phyloP scores from a whole-genome alignment of 208 protist species.

The Crithidia expoeki region DNA sequence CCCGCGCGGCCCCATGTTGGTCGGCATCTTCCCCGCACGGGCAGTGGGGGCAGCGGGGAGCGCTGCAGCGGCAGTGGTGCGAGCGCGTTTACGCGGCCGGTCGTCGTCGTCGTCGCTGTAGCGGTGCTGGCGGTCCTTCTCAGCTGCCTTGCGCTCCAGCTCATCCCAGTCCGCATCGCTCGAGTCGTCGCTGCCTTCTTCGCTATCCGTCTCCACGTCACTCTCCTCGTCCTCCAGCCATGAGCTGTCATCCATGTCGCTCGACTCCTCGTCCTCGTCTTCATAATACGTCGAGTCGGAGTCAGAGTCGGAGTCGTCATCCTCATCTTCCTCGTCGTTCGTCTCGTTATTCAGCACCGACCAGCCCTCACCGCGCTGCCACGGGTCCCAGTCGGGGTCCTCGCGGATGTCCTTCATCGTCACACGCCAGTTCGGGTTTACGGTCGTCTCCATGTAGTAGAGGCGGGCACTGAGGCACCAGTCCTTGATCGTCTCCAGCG shows the following conservation, averaged over 20 bases:
- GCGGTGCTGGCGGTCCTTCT: conserved; percentile 63
- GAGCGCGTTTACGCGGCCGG: conserved; percentile 44
- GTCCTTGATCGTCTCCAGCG: conserved; percentile 77
- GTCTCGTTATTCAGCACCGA: conserved; percentile 68
- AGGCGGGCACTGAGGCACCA: conserved; percentile 78
- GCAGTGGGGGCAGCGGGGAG: conserved; percentile 17
- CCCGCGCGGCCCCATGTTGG: conserved; percentile 28
- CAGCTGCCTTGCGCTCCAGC: conserved; percentile 80
- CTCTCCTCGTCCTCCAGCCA: conserved; percentile 86
- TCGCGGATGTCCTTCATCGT: conserved; percentile 87
- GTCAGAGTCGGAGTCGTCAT: conserved; percentile 54
- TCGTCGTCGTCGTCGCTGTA: conserved; percentile 72
- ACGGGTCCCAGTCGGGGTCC: conserved; percentile 88
- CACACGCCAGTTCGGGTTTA: conserved; percentile 83
- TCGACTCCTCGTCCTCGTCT: conserved; percentile 75
- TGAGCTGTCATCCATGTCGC: conserved; percentile 64
- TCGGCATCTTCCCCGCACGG: conserved; percentile 34
- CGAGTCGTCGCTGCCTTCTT: conserved; percentile 50
- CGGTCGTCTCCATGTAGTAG: conserved; percentile 84
- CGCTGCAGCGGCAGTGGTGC: conserved; percentile 16
- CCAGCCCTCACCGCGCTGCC: conserved; percentile 71
- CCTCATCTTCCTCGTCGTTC: conserved; percentile 91
- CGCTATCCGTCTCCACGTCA: conserved; percentile 42
- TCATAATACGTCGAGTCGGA: conserved; percentile 85
- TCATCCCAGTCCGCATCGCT: conserved; percentile 86